phyloP scores from a whole-genome alignment of 257 asterid genomes.

The Solanum peruvianum region DNA sequence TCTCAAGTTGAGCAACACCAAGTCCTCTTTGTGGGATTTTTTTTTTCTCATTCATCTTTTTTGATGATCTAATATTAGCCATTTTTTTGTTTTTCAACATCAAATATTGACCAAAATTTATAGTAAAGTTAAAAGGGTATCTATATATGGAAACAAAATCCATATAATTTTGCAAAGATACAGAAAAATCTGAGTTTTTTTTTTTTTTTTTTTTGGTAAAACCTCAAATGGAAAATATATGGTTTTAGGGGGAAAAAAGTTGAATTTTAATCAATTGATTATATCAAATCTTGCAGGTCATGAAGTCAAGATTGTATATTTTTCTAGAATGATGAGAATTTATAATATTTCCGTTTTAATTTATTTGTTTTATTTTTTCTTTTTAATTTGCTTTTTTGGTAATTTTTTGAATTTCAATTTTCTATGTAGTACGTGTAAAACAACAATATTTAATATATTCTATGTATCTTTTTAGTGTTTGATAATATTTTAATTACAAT shows the following conservation, averaged over 20 bases:
- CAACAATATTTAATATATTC: too few relatives aligned
- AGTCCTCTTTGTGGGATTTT: conserved; percentile 84
- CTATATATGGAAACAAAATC: conserved; percentile 9
- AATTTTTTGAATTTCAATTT: too few relatives aligned
- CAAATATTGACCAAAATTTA: conserved; percentile 8
- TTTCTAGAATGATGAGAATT: neutral
- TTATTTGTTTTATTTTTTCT: too few relatives aligned
- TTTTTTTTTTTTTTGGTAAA: neutral
- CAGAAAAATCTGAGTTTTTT: conserved; percentile 18
- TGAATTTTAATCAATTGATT: neutral
- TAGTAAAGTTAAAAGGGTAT: conserved; percentile 20
- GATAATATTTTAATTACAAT: too few relatives aligned
- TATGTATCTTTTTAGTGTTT: too few relatives aligned
- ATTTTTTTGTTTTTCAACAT: conserved; percentile 34
- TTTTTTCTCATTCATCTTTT: conserved; percentile 48
- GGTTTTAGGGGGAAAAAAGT: neutral
- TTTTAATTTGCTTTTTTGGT: too few relatives aligned
- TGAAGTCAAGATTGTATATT: neutral
- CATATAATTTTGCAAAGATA: conserved; percentile 15
- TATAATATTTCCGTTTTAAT: too few relatives aligned
- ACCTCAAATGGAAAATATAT: neutral
- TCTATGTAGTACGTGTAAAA: too few relatives aligned
- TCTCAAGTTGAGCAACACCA: conserved; percentile 94
- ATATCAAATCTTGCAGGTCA: neutral
- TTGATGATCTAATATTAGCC: conserved; percentile 26